A percentile compares a stretch with the other conserved stretches of the same genome.
Evolutionary conservation across 2,329 filamentous ascomycete genomes (phyloP).

Genomic region (Epichloe scottii): DNA sequence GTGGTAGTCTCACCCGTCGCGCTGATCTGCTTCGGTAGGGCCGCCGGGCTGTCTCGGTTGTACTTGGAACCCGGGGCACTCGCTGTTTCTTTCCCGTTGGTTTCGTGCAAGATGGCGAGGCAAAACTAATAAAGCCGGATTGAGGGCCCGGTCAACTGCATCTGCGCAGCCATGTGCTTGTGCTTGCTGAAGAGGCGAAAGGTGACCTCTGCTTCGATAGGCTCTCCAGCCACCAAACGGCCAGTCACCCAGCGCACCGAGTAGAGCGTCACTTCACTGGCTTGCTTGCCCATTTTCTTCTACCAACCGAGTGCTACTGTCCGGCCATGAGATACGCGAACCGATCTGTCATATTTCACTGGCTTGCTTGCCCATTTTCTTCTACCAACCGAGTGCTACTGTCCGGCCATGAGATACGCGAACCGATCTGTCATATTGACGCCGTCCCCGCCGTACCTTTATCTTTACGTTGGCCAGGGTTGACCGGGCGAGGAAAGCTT

Average conservation of each 20-base stretch:
- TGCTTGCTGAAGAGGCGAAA: too few relatives aligned
- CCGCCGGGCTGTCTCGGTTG: neutral
- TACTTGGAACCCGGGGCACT: neutral
- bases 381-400: neutral
- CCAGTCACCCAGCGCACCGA: neutral
- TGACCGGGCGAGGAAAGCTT: neutral
- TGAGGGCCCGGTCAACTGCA: neutral
- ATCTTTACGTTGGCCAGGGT: too few relatives aligned
- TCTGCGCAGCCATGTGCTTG: neutral
- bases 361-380: neutral
- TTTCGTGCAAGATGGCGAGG: neutral
- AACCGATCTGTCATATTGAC: neutral
- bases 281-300: neutral
- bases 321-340: neutral
- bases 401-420: neutral
- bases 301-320: neutral
- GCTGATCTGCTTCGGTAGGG: neutral
- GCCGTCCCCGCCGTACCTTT: too few relatives aligned
- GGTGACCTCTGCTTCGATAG: too few relatives aligned
- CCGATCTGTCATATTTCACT: too few relatives aligned
- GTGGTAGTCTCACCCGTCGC: neutral
- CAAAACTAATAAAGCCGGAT: neutral
- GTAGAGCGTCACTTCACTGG: neutral
- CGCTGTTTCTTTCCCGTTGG: neutral
- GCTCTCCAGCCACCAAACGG: neutral